These are phyloP conservation scores for Mycena sp. DNA, from an alignment of 1,284 basidiomycete species.

Conservation along the genomic window DNA sequence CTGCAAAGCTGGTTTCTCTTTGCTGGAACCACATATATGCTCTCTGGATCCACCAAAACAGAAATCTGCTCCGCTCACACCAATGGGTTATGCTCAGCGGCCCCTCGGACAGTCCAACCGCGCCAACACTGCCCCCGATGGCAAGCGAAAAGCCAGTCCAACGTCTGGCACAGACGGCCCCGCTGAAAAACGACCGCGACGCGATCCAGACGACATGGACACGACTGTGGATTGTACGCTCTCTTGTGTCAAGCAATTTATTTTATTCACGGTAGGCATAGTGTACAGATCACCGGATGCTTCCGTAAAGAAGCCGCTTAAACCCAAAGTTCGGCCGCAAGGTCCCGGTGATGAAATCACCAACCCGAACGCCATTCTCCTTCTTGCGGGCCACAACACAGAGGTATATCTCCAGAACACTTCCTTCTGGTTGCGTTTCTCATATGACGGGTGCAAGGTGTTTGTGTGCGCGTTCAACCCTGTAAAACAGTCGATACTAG, in stretches of 20 bases:
- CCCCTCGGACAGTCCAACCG: constrained; percentile 18
- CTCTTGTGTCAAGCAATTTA: constrained; percentile 25
- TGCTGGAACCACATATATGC: constrained; percentile 76
- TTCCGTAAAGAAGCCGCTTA: constrained; percentile 26
- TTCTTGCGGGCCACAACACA: constrained; percentile 66
- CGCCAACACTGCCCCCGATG: constrained; percentile 1
- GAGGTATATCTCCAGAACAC: constrained; percentile 67
- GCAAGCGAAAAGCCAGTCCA: constrained; percentile 60
- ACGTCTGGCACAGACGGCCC: constrained; percentile 50
- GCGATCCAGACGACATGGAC: constrained; percentile 50
- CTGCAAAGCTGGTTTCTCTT: constrained; percentile 73
- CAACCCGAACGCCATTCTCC: constrained; percentile 53
- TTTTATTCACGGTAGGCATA: constrained; percentile 15
- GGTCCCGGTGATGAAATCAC: constrained; percentile 48
- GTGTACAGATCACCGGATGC: constrained; percentile 11
- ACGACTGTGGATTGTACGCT: constrained; percentile 35
- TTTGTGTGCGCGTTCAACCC: constrained; percentile 88
- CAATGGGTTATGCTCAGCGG: constrained; percentile 10
- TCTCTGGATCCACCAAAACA: constrained; percentile 53
- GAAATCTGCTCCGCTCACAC: constrained; percentile 29
- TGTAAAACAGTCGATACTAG: constrained; percentile 64
- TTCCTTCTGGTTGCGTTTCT: not conserved
- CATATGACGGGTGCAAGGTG: constrained; percentile 56
- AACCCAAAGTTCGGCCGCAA: constrained; percentile 37
- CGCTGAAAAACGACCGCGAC: constrained; percentile 61